Conservation (phyloP, 768 basidiomycete genomes). For the Filobasidium wieringae region DNA sequence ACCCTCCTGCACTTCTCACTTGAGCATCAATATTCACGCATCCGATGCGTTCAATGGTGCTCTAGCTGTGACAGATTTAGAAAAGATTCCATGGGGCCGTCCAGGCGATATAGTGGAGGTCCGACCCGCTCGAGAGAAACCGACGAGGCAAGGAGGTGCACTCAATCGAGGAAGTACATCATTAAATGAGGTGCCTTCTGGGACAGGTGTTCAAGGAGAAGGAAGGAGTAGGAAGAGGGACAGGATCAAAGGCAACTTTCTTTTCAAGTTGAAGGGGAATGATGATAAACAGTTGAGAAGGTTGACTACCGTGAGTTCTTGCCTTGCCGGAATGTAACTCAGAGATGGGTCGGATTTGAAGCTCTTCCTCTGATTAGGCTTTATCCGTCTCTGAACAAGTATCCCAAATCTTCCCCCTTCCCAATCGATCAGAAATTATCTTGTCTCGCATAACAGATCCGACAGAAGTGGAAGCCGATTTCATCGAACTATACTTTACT, state of each 20-base stretch:
- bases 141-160: constrained; percentile 1
- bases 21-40: constrained; percentile 14
- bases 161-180: not conserved
- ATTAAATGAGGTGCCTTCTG: not conserved
- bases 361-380: not conserved
- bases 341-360: too few relatives aligned
- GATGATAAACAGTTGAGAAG: constrained; percentile 12
- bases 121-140: not conserved
- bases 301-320: constrained; percentile 56
- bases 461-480: constrained; percentile 35
- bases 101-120: constrained; percentile 16
- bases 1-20: not conserved
- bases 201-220: too few relatives aligned
- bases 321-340: too few relatives aligned
- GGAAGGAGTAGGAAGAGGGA: not conserved
- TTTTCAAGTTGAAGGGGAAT: constrained; percentile 12
- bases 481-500: constrained; percentile 77
- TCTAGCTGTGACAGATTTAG: constrained; percentile 8
- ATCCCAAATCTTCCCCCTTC: not conserved
- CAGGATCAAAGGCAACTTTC: constrained; percentile 7
- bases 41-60: constrained; percentile 10
- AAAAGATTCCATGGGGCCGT: constrained; percentile 13
- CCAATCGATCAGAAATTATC: constrained; percentile 10
- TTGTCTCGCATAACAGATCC: constrained; percentile 55
- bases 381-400: not conserved